Base-by-base conservation (phyloP, 306 rosid genomes). In the Benincasa hispida region DNA sequence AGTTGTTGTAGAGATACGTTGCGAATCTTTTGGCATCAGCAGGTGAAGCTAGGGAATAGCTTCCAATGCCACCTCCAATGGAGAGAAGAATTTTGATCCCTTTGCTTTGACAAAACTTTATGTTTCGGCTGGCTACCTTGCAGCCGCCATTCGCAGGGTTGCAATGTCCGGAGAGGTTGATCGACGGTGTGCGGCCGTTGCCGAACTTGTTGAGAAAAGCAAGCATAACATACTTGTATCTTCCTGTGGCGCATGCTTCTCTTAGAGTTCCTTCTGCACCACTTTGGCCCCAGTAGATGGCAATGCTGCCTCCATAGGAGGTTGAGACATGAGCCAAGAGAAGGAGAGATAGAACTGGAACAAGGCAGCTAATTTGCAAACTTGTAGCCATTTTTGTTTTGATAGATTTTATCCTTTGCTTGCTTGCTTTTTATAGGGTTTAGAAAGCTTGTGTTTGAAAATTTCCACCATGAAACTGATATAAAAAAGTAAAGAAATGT, bases 241-340 rank as follows among this genome's bases (percentile, higher is more conserved):
- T 81, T 3, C 88, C 83, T 0, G 94, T 87, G 75, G 88, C 87
- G 6, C 98, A 93, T 15, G 98, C 85, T 45, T 88, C 83, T 0
- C 85, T 65, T 6, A 93, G 76, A n/a, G 90, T 89, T 0, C 96
- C 92, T 78, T 90, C 96, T 53, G 80, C 74, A 10, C 87, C 87
- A 30, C 80, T 85, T 84, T 92, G 92, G 70, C 96, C 96, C 92
- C 96, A 90, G 48, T 92, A 92, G 65, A 88, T 74, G n/a, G 92
- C 89, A 32, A 90, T 83, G 72, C 86, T 89, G 2, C 88, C 88
- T 0, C 79, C 83, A 1, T 75, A 18, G 25, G 90, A 81, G 82
- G 76, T 32, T 75, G 70, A 13, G 34, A 83, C 32, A 1, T 73
- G 61, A 55, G 70, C 14, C 1, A 79, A 60, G 63, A 87, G 72